Base-by-base conservation (phyloP, 768 basidiomycete species). In the Cyclocybe aegerita region DNA sequence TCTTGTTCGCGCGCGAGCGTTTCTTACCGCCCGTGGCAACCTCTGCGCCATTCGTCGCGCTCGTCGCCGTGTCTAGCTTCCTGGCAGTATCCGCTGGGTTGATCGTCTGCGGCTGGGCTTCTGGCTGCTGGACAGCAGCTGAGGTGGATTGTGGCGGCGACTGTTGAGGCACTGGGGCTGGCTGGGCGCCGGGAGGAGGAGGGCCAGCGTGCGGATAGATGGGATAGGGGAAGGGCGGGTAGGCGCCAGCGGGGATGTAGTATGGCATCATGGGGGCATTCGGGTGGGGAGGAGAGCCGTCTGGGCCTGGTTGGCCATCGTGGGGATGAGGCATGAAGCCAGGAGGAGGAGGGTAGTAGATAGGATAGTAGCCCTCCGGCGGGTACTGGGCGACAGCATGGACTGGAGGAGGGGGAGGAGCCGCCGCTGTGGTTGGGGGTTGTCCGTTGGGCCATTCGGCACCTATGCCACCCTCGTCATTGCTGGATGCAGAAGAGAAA, bases 341-440 rank as follows among this genome's bases (percentile, higher is more conserved):
- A 2, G 65, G 66, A 0, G 69, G 64, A 10, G 70, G 71, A 12
- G 71, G 70, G 44, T 72, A 72, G 53, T 70, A 75, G 32, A 73
- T 56, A 5, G 66, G 72, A 54, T 73, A 74, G 54, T 73, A 77
- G 0, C 70, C 70, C 49, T 76, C 75, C 3, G 71, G 65, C 8
- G 64, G 50, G 48, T 66, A 72, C 48, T 63, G 70, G 30, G 62
- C 59, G 29, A 68, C 66, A 17, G 71, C 60, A 38, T 71, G 68
- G 2, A 71, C 62, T 23, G 23, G 23, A 23, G 23, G 23, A 12
- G 67, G 58, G 1, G 69, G 60, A 7, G 66, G 49, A 15, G 64
- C 58, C 9, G 68, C 59, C 7, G 63, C 41, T 4, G 62, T 38
- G 1, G 69, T 23, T 4, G 64, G 59, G 14, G 68, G 49, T 37